These are phyloP conservation scores for Plasmodium gaboni DNA, from an alignment of 169 alveolate species.

Conservation along the genomic window DNA sequence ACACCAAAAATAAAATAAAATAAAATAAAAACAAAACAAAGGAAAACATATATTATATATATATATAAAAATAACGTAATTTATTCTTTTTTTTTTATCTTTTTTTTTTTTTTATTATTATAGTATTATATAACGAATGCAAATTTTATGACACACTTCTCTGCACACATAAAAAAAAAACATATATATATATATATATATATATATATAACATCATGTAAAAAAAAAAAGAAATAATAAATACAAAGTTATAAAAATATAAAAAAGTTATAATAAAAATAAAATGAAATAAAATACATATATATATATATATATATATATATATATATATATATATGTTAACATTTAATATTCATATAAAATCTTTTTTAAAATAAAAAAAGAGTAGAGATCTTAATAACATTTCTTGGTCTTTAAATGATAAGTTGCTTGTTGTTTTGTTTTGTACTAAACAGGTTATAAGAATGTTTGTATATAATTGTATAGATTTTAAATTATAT, in stretches of 20 bases:
- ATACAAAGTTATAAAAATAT: background rate
- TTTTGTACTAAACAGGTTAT: slow-evolving; percentile 48
- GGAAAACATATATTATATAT: no score
- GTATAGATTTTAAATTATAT: slow-evolving; percentile 37
- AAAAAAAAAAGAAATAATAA: background rate
- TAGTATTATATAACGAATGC: no score
- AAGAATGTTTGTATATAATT: slow-evolving; percentile 38
- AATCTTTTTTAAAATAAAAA: slow-evolving; percentile 34
- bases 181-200: no score
- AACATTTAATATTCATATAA: background rate
- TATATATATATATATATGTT: background rate
- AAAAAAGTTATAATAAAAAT: background rate
- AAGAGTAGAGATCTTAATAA: slow-evolving; percentile 31
- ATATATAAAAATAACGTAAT: no score
- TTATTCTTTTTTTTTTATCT: no score
- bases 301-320: slow-evolving; percentile 4
- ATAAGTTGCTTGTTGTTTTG: slow-evolving; percentile 28
- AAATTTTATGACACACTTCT: no score
- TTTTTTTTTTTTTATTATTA: no score
- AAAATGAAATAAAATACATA: background rate
- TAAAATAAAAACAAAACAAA: no score
- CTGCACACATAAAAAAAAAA: no score
- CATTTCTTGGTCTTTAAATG: slow-evolving; percentile 48
- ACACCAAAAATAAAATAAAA: no score
- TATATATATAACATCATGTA: no score